Evolutionary conservation across 371 early-diverging fungal species (phyloP), one percentile per base, ranked within the genome.

Genomic region (Smittium culicis): DNA sequence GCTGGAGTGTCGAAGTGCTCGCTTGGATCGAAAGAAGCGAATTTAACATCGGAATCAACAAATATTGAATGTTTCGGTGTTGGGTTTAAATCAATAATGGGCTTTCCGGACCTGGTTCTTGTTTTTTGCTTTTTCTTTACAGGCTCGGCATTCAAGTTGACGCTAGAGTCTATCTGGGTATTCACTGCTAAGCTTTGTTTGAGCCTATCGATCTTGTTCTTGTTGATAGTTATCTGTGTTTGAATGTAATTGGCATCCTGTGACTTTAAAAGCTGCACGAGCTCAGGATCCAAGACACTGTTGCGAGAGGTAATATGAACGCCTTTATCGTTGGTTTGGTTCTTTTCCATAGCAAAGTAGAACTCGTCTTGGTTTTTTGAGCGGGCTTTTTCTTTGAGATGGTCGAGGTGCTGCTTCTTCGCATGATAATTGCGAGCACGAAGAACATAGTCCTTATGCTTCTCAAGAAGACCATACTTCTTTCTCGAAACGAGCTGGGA

Each of bases 311-410:
- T 78, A 31, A 88, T 74, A 68, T 93, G 94, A 0, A 88, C 89
- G 33, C 96, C 94, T n/a, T n/a, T n/a, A 34, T 82, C 81, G 75
- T 86, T 87, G 45, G 91, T 89, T 68, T 85, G 82, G 29, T 85
- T 70, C 67, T 86, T 88, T 77, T 94, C 83, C 98, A 97, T 97
- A 74, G 87, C 91, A 75, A 90, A 93, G 81, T 96, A 95, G 76
- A 97, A 97, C 81, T 97, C 98, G 79, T 97, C 98, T 5, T 91
- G 92, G 82, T 97, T 97, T 68, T 88, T 80, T 67, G 84, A 80
- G 34, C 84, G 75, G 1, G 98, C 98, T 75, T 91, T 92, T 70
- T 89, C 86, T 57, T 85, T 79, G 77, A 97, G 80, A 27, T 85
- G 83, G 77, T 87, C 88, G 65, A 97, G 79, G 55, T 85, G 80